Evolutionary conservation across 1,284 basidiomycete genomes (phyloP), one percentile per base, ranked within the genome.

Genomic region (Boletus subluridellus): DNA sequence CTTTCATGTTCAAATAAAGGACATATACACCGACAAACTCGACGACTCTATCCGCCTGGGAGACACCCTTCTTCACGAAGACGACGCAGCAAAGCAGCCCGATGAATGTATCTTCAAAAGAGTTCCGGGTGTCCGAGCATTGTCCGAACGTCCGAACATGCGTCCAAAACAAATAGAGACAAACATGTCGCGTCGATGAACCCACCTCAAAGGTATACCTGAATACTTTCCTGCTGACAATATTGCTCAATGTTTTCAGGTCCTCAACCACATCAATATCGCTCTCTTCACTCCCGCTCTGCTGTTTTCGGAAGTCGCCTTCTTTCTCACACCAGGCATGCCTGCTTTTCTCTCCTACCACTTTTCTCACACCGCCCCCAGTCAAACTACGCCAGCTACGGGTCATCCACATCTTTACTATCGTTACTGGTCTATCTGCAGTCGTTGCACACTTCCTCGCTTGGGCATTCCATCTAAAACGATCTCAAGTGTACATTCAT

Each of bases 261-360:
- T 87, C 82, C 74, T 92, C 26, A 92, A 92, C 66, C 78, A 82
- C 39, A 77, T 94, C 54, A 94, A 94, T 70, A 84, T 97, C 30
- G 91, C 90, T 0, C 82, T 97, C 39, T 97, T 21, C 21, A 21
- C 1, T 21, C 21, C 21, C 21, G 21, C 21, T 21, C 21, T 21
- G 21, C 21, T 21, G 30, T 97, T 97, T 75, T 94, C 92, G 38
- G 98, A 97, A 78, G 94, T 96, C 24, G 90, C 94, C 0, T 91
- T 92, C 73, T 89, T 85, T 72, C 74, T 90, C 28, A 83, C 86
- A 0, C 88, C 88, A 70, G 82, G 87, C 82, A 65, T 35, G 80
- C 67, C 21, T 32, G 7, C 34, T 5, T 7, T 24, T 45, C 42
- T n/a, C 1, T 38, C 4, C 6, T 35, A 1, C 10, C 21, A 9